phyloP scores from a whole-genome alignment of 2,329 filamentous ascomycete species.

The Fonsecaea multimorphosa region DNA sequence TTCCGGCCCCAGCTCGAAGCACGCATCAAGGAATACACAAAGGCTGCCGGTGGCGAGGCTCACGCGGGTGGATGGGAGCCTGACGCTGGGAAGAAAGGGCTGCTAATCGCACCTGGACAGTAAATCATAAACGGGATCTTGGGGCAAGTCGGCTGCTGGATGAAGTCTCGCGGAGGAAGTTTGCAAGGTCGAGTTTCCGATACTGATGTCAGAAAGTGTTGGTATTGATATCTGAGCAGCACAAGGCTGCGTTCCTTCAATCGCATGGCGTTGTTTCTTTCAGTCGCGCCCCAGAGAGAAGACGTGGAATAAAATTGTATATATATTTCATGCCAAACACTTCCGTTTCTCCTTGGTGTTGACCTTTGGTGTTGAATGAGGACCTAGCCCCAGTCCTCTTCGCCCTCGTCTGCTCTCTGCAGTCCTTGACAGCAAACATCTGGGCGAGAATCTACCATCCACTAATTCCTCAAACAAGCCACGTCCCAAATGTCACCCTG shows the following conservation, averaged over 20 bases:
- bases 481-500: neutral
- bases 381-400: neutral
- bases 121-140: constrained; percentile 47
- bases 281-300: neutral
- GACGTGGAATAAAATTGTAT: constrained; percentile 7
- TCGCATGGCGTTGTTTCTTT: neutral
- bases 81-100: constrained; percentile 75
- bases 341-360: neutral
- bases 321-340: neutral
- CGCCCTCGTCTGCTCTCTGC: neutral
- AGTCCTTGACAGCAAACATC: neutral
- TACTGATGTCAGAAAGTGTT: neutral
- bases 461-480: too few relatives aligned
- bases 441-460: neutral
- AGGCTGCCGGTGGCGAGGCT: constrained; percentile 71
- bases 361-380: neutral
- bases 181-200: neutral
- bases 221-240: neutral
- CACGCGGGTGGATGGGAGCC: constrained; percentile 89
- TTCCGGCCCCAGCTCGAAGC: constrained; percentile 96
- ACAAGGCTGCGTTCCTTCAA: neutral
- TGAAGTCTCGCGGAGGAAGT: neutral
- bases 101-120: constrained; percentile 87
- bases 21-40: constrained; percentile 80
- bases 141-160: neutral